Base-by-base conservation (phyloP, 2,329 filamentous ascomycete genomes). In the Talaromyces sp. region DNA sequence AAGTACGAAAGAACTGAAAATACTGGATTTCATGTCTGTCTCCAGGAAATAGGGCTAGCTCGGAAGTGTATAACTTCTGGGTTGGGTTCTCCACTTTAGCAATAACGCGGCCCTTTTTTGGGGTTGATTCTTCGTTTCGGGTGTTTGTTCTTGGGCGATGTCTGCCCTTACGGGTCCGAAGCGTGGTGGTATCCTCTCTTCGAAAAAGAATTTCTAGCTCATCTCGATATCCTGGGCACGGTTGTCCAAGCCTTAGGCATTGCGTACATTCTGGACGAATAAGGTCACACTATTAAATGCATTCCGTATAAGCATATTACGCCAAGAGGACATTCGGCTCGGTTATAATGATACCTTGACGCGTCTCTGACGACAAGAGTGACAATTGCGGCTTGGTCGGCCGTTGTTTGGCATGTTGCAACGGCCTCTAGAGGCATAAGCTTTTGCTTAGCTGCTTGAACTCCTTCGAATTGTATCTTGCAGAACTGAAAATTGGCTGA, bases 121-220 rank as follows among this genome's bases (percentile, higher is more conserved):
- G 9, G 21, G 8, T 14, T 35, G 32, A 14, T 14, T 35, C 32
- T 14, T 14, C 12, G 12, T 35, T n/a, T 21, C 17, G 14, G 29
- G 17, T 54, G 12, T 54, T 24, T 3, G 50, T 48, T 54, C 17
- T 59, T 21, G 53, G 54, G 14, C 54, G 52, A 29, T 60, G 52
- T 43, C 31, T 50, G 5, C 10, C 26, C 29, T 19, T 43, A 41
- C 27, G 50, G 10, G 43, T 21, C 31, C 32, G 38, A 10, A 56
- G 55, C 24, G 52, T 56, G 12, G 52, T 3, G 3, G 41, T 1
- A 8, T 53, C 55, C 19, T 60, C 58, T 12, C 21, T 56, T 35
- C 58, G 58, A 32, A 60, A 60, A 7, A 38, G 29, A 12, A 56
- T 26, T 29, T 60, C 58, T 17, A 48, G 35, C n/a, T 60, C 29